Evolutionary conservation across 495 filamentous ascomycete genomes (phyloP), one percentile per base, ranked within the genome.

Genomic region (Tuber melanosporum): DNA sequence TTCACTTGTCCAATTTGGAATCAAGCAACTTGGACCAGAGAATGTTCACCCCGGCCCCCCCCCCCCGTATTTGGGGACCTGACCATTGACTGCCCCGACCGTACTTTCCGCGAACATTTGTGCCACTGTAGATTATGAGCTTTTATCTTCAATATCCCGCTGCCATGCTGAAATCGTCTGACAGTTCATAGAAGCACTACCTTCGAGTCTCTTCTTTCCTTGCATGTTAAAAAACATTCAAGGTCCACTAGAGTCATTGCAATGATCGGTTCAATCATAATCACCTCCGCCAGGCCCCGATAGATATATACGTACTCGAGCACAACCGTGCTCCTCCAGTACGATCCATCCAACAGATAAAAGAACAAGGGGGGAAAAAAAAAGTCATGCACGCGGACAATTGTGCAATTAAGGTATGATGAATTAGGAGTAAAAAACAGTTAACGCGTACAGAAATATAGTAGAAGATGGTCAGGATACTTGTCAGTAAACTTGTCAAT

Each of bases 401-500:
- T 66, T 66, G 57, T 66, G 57, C 14, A 66, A 66, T 66, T 66
- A 17, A 26, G n/a, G 52, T 14, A 62, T 62, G n/a, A 57, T 57
- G 22, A 32, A 26, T 62, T 62, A 62, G 52, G n/a, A 26, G 52
- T 26, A 32, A 62, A 26, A 26, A 62, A 26, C 22, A 14, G 52
- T 26, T n/a, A 26, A 12, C n/a, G 10, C 22, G 26, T 26, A 62
- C n/a, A 32, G 52, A n/a, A 62, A 62, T 32, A 41, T 41, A 2
- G 39, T 41, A 32, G 52, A 26, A n/a, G 52, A 26, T 3, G 52
- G n/a, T 14, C 14, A 62, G 52, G 52, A 15, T 26, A 62, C 52
- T 62, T 62, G 52, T 62, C 52, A 62, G 52, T 26, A 26, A 26
- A 62, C 52, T 62, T 62, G 52, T 62, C 57, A 36, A 66, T 66